phyloP scores from a whole-genome alignment of 352 stramenopile genomes.

The Globisporangium emineosum region DNA sequence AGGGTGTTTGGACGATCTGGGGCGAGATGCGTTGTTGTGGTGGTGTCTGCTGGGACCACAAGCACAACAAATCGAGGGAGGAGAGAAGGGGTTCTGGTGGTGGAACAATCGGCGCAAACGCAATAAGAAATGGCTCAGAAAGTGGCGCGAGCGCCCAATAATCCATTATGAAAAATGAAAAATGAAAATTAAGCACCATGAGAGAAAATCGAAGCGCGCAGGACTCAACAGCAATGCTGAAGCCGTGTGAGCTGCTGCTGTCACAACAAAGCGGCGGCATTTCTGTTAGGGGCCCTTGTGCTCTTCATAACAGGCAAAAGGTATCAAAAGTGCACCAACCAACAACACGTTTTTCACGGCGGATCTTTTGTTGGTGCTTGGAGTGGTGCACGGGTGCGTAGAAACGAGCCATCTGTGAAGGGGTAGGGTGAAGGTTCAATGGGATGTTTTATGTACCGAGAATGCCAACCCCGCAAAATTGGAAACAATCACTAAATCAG shows the following conservation, averaged over 20 bases:
- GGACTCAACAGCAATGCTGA: constrained; percentile 7
- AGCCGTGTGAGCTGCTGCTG: neutral
- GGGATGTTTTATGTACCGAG: neutral
- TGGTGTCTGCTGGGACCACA: too few relatives aligned
- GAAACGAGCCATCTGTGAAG: neutral
- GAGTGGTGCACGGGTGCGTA: neutral
- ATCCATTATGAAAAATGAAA: neutral
- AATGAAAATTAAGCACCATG: neutral
- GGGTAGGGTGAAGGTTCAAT: neutral
- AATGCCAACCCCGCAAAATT: constrained; percentile 5
- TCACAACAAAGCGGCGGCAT: neutral
- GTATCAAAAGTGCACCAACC: neutral
- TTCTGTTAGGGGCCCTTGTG: neutral
- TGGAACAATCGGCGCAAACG: constrained; percentile 1
- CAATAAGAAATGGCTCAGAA: too few relatives aligned
- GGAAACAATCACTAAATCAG: neutral
- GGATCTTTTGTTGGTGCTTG: constrained; percentile 1
- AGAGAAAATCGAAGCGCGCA: neutral
- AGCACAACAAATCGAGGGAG: neutral
- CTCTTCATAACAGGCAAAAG: neutral
- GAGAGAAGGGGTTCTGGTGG: neutral
- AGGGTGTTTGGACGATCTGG: neutral
- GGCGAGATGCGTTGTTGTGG: neutral
- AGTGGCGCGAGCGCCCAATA: too few relatives aligned
- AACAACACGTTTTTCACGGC: constrained; percentile 1